phyloP scores from a whole-genome alignment of 2,329 filamentous ascomycete species.

The Trichothecium sympodiale region DNA sequence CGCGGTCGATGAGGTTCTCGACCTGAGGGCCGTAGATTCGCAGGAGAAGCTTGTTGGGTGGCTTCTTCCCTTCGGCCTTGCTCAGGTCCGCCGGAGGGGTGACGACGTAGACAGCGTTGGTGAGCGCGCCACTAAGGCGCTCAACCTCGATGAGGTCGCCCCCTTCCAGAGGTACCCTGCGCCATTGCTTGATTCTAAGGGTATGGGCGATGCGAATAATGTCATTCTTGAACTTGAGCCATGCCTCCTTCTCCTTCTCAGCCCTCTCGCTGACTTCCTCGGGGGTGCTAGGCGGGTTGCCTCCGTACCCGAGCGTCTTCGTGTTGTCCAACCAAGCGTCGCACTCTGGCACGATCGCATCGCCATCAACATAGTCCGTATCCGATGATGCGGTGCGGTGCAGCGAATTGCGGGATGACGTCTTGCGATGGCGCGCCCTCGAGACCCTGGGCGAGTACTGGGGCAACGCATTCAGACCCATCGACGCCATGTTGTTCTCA shows the following conservation, averaged over 20 bases:
- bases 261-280: conserved; percentile 31
- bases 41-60: conserved; percentile 62
- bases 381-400: conserved; percentile 58
- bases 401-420: conserved; percentile 19
- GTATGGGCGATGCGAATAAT: conserved; percentile 86
- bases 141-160: conserved; percentile 60
- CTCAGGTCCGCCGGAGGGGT: conserved; percentile 59
- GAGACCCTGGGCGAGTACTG: conserved; percentile 28
- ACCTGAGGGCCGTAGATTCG: conserved; percentile 92
- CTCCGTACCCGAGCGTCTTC: conserved; percentile 70
- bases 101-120: conserved; percentile 94
- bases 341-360: conserved; percentile 71
- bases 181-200: conserved; percentile 82
- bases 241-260: conserved; percentile 53
- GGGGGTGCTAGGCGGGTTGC: conserved; percentile 32
- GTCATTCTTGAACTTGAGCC: conserved; percentile 83
- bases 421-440: conserved; percentile 28
- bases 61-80: conserved; percentile 28
- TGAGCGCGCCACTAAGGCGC: conserved; percentile 80
- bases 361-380: conserved; percentile 74
- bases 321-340: conserved; percentile 82
- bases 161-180: conserved; percentile 62
- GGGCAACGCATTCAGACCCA: conserved; percentile 35
- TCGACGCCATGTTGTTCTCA: conserved; percentile 49
- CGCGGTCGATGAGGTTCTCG: conserved; percentile 88